Evolutionary conservation across 106 monocot genomes (phyloP).

Genomic region (Posidonia australis): DNA sequence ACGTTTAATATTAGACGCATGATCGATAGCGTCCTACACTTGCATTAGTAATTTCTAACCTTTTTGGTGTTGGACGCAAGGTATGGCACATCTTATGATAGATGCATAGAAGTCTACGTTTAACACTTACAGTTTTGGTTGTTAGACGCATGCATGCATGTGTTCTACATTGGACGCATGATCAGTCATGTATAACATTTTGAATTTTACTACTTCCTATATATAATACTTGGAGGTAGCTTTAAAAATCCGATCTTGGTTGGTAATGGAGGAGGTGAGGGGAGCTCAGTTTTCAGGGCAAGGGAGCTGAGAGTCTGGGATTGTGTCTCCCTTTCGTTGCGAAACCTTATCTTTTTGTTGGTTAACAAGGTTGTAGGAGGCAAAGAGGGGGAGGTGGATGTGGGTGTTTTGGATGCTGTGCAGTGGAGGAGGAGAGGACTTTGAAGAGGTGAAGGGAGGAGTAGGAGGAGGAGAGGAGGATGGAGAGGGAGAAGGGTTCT

Average conservation of each 20-base stretch:
- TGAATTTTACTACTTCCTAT: no score
- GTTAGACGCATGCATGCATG: no score
- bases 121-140: no score
- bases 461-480: not conserved
- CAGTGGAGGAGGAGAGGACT: constrained; percentile 11
- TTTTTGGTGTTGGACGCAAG: no score
- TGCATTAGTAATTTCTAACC: no score
- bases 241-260: constrained; percentile 18
- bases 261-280: not conserved
- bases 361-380: not conserved
- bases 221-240: no score
- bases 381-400: not conserved
- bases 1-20: no score
- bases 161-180: no score
- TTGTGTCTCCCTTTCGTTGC: constrained; percentile 10
- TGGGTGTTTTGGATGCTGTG: constrained; percentile 11
- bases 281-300: constrained; percentile 1
- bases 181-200: no score
- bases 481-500: not conserved
- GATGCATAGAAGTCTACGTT: no score
- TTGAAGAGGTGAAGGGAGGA: not conserved
- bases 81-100: no score
- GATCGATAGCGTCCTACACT: no score
- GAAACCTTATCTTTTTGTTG: constrained; percentile 5
- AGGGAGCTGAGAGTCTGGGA: constrained; percentile 9